phyloP scores from a whole-genome alignment of 2,329 filamentous ascomycete genomes.

The Thermothelomyces thermophilus region DNA sequence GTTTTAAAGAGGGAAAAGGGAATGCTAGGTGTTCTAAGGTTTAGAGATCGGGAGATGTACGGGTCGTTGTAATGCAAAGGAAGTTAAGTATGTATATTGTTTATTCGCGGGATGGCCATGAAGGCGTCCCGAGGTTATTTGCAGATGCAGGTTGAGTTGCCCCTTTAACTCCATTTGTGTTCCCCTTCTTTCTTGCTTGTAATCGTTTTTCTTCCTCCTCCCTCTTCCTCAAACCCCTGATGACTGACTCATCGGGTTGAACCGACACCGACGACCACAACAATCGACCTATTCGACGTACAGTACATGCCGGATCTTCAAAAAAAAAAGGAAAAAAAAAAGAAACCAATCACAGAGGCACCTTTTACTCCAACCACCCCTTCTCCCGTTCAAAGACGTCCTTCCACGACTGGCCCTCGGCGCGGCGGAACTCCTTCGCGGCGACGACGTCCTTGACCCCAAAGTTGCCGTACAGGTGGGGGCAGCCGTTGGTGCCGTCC shows the following conservation, averaged over 20 bases:
- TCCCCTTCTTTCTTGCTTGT: background rate
- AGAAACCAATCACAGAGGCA: no score
- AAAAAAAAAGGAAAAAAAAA: background rate
- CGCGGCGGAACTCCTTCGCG: slow-evolving; percentile 39
- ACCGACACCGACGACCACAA: background rate
- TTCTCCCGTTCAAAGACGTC: slow-evolving; percentile 35
- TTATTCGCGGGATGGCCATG: background rate
- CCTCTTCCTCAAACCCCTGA: background rate
- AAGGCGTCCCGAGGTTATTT: background rate
- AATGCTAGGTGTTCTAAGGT: background rate
- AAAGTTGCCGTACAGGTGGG: slow-evolving; percentile 55
- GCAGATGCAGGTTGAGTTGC: background rate
- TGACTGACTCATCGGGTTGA: background rate
- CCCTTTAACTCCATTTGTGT: background rate
- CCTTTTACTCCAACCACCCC: slow-evolving; percentile 35
- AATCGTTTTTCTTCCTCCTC: background rate
- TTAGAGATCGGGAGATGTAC: background rate
- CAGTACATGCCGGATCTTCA: no score
- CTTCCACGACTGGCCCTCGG: slow-evolving; percentile 41
- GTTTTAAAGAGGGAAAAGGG: background rate
- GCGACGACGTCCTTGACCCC: slow-evolving; percentile 46
- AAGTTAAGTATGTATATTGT: background rate
- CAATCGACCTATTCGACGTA: no score
- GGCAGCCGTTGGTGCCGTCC: slow-evolving; percentile 41
- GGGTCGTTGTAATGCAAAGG: background rate